phyloP scores from a whole-genome alignment of 129 eudicot species.

The Silybum marianum region DNA sequence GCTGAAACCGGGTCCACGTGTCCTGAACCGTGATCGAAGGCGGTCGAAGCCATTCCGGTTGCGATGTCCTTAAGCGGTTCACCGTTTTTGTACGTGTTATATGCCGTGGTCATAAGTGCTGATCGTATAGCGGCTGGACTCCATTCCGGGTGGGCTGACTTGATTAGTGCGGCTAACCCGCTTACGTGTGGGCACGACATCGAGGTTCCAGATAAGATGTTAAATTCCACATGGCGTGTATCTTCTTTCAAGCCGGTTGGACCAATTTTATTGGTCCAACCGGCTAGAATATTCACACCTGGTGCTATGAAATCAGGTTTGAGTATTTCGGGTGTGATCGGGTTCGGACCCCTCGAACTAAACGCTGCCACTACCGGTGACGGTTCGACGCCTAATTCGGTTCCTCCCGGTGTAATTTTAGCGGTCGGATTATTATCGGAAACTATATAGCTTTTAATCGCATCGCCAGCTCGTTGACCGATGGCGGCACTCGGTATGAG shows the following conservation, averaged over 20 bases:
- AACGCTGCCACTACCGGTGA: conserved; percentile 89
- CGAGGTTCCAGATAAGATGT: conserved; percentile 82
- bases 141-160: conserved; percentile 77
- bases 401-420: conserved; percentile 49
- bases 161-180: conserved; percentile 73
- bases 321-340: conserved; percentile 72
- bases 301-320: conserved; percentile 90
- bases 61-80: conserved; percentile 56
- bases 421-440: conserved; percentile 53
- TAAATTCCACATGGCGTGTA: conserved; percentile 54
- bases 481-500: conserved; percentile 61
- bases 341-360: conserved; percentile 88
- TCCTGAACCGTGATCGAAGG: conserved; percentile 37
- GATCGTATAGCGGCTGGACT: conserved; percentile 83
- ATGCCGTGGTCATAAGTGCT: conserved; percentile 89
- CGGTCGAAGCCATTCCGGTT: conserved; percentile 57
- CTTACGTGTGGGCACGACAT: conserved; percentile 94
- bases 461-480: conserved; percentile 58
- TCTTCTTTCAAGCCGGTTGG: conserved; percentile 69
- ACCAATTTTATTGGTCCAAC: conserved; percentile 70
- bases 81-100: conserved; percentile 60
- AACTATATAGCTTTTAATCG: conserved; percentile 53
- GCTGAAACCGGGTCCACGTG: conserved; percentile 49
- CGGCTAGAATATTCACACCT: conserved; percentile 81
- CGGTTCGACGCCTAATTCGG: conserved; percentile 66